Evolutionary conservation across 768 basidiomycete genomes (phyloP), one percentile per base, ranked within the genome.

Genomic region (Rhodosporidiobolus odoratus): DNA sequence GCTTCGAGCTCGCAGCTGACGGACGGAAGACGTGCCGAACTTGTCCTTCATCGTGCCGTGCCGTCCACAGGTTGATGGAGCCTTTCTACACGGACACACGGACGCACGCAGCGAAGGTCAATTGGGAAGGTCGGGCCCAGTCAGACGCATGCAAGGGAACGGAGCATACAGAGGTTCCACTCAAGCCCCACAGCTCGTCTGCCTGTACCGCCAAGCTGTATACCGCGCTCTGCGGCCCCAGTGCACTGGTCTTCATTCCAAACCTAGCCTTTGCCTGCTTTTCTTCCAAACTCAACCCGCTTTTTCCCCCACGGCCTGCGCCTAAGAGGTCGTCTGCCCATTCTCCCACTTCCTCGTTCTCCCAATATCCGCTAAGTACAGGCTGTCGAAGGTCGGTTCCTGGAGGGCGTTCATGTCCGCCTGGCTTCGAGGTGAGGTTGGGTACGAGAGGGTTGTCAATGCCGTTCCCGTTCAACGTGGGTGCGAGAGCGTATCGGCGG

Each of bases 121-220:
- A 23, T 9, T 19, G 54, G 48, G 40, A 27, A 65, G 59, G 13
- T 37, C 13, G n/a, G 10, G 19, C 12, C 37, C 15, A n/a, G 4
- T 10, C 35, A 40, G 13, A 27, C n/a, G n/a, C n/a, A 45, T 57
- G 17, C 35, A 69, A 40, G 68, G 62, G 48, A n/a, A 54, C 48
- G 41, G n/a, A 75, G 72, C 87, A 72, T 80, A 94, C 93, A 76
- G 90, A 85, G 43, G 88, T 89, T 21, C 96, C 96, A 32, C 90
- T 87, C 66, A 97, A 82, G 25, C 88, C 84, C 92, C 93, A 99
- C 15, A 99, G 81, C 19, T 91, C 96, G 79, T 98, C 93, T 5
- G 89, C 88, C 65, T 98, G 93, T 83, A 93, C 88, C 15, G 87
- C 86, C 78, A 99, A 83, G 77, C 92, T 94, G 79, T 93, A 92